These are phyloP conservation scores for Teunomyces aglyptinius DNA, from an alignment of 805 yeast species.

Conservation along the genomic window DNA sequence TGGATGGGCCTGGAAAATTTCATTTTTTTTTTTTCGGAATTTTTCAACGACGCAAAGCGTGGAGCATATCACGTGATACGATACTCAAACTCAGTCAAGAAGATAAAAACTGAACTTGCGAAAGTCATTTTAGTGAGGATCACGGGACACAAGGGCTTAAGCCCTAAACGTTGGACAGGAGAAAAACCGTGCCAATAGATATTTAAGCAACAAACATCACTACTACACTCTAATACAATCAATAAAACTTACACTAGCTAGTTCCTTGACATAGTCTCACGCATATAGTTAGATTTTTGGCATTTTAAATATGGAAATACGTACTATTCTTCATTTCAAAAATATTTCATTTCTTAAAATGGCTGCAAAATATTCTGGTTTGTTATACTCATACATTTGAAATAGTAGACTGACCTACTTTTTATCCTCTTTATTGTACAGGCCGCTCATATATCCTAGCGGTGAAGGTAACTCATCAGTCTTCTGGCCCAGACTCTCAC, in stretches of 20 bases:
- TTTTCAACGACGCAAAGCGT: constrained; percentile 1
- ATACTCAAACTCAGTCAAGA: neutral
- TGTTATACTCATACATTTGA: constrained; percentile 2
- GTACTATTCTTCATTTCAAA: neutral
- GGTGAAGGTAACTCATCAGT: constrained; percentile 18
- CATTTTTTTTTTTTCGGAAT: constrained; percentile 2
- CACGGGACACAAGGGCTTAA: neutral
- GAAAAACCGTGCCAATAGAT: no score
- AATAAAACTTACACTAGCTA: no score
- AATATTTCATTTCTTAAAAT: neutral
- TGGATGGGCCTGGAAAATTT: constrained; percentile 5
- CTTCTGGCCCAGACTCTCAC: constrained; percentile 1
- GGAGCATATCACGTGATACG: neutral
- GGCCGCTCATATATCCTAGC: constrained; percentile 18
- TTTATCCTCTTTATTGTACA: constrained; percentile 3
- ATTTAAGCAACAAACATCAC: no score
- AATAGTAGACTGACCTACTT: neutral
- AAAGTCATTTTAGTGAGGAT: neutral
- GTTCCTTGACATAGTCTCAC: no score
- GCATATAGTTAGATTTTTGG: no score
- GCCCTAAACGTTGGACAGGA: neutral
- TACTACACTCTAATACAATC: no score
- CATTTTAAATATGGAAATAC: no score
- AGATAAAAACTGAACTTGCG: neutral
- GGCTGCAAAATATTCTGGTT: neutral